Evolutionary conservation across 345 rosid species (phyloP), one percentile per base, ranked within the genome.

Genomic region (Salix viminalis): DNA sequence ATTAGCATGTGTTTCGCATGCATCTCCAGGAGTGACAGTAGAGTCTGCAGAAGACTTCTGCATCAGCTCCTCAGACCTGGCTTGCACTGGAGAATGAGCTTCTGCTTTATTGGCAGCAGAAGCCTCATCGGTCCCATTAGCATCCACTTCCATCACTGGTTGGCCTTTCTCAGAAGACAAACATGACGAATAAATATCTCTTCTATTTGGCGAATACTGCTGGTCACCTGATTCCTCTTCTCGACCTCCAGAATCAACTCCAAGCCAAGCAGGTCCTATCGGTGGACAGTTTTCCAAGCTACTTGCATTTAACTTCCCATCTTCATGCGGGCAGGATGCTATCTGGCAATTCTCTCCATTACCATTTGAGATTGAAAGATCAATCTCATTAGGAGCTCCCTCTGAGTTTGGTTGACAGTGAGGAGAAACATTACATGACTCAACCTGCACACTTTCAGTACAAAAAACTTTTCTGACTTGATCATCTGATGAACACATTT

Each of bases 31-130:
- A 26, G 32, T 60, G 46, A 37, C 75, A 67, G 64, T 12, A 8
- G 28, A 39, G 24, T 71, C 76, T 70, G 50, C 79, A 46, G 77
- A 79, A 62, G 79, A 67, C 70, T 44, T 66, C 30, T 72, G 72
- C 71, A 73, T 32, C 65, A 46, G 50, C 44, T 64, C 71, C 66
- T 71, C 81, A 42, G 77, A 70, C 52, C 26, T 73, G 30, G 12
- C 30, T 46, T 64, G 65, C 8, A 41, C 60, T 6, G 26, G 16
- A 73, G 79, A 67, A 72, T 76, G 79, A 54, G 18, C 67, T 68
- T 81, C 73, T 67, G 56, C 26, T 11, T 4, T 3, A 69, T 42
- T 52, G 14, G 56, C 61, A 0, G 48, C 36, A 67, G 74, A 74
- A 75, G 71, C 54, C 70, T 48, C 76, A 24, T 56, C 54, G 5